phyloP scores from a whole-genome alignment of 108 stramenopile genomes.

The Mayamaea pseudoterrestris region DNA sequence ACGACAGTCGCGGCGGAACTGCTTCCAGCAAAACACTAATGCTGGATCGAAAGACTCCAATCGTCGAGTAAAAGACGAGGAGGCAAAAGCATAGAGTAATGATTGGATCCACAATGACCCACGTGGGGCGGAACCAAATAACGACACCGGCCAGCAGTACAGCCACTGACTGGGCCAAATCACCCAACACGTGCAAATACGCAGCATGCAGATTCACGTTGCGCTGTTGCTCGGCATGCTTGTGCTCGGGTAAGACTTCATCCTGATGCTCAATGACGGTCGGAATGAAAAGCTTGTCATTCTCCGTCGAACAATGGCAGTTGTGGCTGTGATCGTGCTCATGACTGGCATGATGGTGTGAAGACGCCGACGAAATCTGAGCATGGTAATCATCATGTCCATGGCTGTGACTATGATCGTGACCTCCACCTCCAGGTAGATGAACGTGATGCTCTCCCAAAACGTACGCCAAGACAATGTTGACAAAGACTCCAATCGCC shows the following conservation, averaged over 20 bases:
- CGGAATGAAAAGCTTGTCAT: not conserved
- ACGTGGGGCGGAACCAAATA: slow-evolving; percentile 80
- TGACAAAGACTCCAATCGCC: slow-evolving; percentile 84
- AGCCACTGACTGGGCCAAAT: slow-evolving; percentile 85
- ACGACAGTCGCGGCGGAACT: slow-evolving; percentile 70
- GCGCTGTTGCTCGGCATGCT: not conserved
- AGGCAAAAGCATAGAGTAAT: slow-evolving; percentile 85
- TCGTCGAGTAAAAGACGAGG: slow-evolving; percentile 74
- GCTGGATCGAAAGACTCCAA: slow-evolving; percentile 51
- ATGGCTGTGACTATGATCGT: slow-evolving; percentile 9
- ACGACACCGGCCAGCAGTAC: slow-evolving; percentile 84
- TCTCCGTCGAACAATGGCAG: too few species aligned
- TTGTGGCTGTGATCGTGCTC: slow-evolving; percentile 14
- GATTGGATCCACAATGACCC: slow-evolving; percentile 85
- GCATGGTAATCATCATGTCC: not conserved
- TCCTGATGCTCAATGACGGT: not conserved
- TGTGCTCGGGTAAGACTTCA: not conserved
- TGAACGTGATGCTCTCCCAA: slow-evolving; percentile 78
- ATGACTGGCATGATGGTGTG: not conserved
- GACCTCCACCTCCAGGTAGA: slow-evolving; percentile 29
- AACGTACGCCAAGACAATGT: slow-evolving; percentile 72
- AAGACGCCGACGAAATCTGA: not conserved
- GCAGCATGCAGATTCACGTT: slow-evolving; percentile 47
- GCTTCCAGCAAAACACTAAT: slow-evolving; percentile 82
- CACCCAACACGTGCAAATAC: slow-evolving; percentile 87